Evolutionary conservation across 345 rosid genomes (phyloP).

Genomic region (Trapa bicornis): DNA sequence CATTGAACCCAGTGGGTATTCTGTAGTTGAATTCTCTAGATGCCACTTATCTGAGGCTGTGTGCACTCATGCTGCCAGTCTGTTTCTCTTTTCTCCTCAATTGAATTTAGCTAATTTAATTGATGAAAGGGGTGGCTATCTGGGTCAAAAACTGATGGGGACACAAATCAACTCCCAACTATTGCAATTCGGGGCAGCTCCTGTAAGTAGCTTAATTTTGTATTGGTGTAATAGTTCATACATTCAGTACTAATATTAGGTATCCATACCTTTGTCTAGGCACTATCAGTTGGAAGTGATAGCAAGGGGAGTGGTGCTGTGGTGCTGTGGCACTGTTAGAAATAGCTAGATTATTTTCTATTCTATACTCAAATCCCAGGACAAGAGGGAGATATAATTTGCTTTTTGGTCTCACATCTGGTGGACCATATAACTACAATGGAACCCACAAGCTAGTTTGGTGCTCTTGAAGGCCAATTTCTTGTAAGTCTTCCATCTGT

Average conservation of each 20-base stretch:
- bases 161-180: slow-evolving; percentile 75
- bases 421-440: slow-evolving; percentile 94
- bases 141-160: slow-evolving; percentile 84
- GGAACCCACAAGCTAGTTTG: slow-evolving; percentile 82
- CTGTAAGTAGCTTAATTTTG: slow-evolving; percentile 40
- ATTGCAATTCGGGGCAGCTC: slow-evolving; percentile 96
- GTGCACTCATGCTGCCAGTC: no score
- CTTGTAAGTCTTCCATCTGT: not conserved
- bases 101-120: slow-evolving; percentile 3
- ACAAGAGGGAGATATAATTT: slow-evolving; percentile 91
- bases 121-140: slow-evolving; percentile 85
- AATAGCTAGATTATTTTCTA: slow-evolving; percentile 84
- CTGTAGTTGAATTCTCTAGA: not conserved
- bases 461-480: slow-evolving; percentile 9
- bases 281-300: slow-evolving; percentile 87
- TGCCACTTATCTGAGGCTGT: not conserved
- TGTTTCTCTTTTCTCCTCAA: not conserved
- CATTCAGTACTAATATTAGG: slow-evolving; percentile 1
- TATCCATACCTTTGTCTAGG: slow-evolving; percentile 35
- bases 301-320: slow-evolving; percentile 95
- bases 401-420: slow-evolving; percentile 89
- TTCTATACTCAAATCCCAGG: slow-evolving; percentile 84
- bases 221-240: not conserved
- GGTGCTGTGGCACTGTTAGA: slow-evolving; percentile 93
- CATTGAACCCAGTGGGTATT: not conserved